Evolutionary conservation across 2,329 filamentous ascomycete genomes (phyloP).

Genomic region (Epichloe coenophiala): DNA sequence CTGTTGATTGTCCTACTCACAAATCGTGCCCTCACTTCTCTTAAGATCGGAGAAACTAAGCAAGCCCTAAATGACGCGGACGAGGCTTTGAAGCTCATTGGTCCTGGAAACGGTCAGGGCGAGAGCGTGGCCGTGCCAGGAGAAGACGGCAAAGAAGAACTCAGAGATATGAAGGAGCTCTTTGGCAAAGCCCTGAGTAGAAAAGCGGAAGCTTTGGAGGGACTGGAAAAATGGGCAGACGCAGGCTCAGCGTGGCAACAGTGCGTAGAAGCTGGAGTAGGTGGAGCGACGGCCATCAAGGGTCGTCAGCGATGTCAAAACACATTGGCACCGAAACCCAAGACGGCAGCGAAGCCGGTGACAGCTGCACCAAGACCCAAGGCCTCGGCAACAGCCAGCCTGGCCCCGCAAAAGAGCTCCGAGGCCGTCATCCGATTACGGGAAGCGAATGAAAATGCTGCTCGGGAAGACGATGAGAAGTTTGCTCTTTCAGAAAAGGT

Average conservation of each 20-base stretch:
- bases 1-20: slow-evolving; percentile 78
- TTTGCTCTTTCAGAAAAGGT: slow-evolving; percentile 79
- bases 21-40: slow-evolving; percentile 77
- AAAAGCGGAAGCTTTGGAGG: slow-evolving; percentile 89
- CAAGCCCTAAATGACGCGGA: slow-evolving; percentile 77
- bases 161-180: slow-evolving; percentile 82
- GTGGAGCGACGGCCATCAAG: slow-evolving; percentile 71
- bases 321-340: slow-evolving; percentile 60
- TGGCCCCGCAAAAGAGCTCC: slow-evolving; percentile 37
- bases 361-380: slow-evolving; percentile 33
- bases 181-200: slow-evolving; percentile 88
- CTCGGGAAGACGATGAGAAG: slow-evolving; percentile 81
- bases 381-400: slow-evolving; percentile 26
- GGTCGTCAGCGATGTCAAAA: slow-evolving; percentile 84
- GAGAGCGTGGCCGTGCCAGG: slow-evolving; percentile 62
- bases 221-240: slow-evolving; percentile 88
- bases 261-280: slow-evolving; percentile 73
- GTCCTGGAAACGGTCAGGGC: slow-evolving; percentile 60
- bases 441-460: slow-evolving; percentile 72
- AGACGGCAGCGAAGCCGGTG: slow-evolving; percentile 21
- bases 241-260: slow-evolving; percentile 68
- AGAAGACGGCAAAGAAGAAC: slow-evolving; percentile 40
- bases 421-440: slow-evolving; percentile 75
- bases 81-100: slow-evolving; percentile 65
- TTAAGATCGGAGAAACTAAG: slow-evolving; percentile 89